These are phyloP conservation scores for Coriaria nepalensis DNA, from an alignment of 306 rosid genomes.

Conservation along the genomic window DNA sequence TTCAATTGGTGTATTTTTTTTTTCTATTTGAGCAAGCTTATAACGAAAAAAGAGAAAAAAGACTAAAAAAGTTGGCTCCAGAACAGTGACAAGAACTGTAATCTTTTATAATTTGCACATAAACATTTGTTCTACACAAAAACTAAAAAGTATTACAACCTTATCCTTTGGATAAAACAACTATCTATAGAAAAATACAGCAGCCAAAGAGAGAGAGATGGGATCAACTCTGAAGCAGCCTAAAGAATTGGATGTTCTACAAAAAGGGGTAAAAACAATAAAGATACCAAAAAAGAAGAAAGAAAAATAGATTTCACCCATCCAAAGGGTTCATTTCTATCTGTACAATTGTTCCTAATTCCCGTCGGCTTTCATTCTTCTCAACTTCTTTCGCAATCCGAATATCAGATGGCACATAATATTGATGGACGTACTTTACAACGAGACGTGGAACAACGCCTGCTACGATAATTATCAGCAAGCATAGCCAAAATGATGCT, in stretches of 20 bases:
- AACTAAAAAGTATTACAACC: slow-evolving; percentile 16
- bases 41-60: no score
- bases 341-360: slow-evolving; percentile 30
- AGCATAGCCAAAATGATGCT: slow-evolving; percentile 50
- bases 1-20: no score
- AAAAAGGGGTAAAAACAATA: slow-evolving; percentile 23
- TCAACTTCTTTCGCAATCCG: slow-evolving; percentile 80
- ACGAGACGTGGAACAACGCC: slow-evolving; percentile 61
- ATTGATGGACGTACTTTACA: slow-evolving; percentile 41
- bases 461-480: slow-evolving; percentile 41
- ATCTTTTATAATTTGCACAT: no score
- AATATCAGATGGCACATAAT: slow-evolving; percentile 51
- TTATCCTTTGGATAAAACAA: slow-evolving; percentile 61
- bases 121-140: slow-evolving; percentile 12
- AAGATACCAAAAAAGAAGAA: slow-evolving; percentile 2
- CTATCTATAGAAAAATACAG: slow-evolving; percentile 19
- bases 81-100: no score
- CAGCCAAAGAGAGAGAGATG: slow-evolving; percentile 17
- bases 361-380: slow-evolving; percentile 28
- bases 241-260: slow-evolving; percentile 55
- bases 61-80: no score
- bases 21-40: no score
- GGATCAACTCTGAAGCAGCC: slow-evolving; percentile 40
- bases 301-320: slow-evolving; percentile 21
- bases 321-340: slow-evolving; percentile 57